Evolutionary conservation across 768 basidiomycete genomes (phyloP), one percentile per base, ranked within the genome.

Genomic region (Tricholoma sp.): DNA sequence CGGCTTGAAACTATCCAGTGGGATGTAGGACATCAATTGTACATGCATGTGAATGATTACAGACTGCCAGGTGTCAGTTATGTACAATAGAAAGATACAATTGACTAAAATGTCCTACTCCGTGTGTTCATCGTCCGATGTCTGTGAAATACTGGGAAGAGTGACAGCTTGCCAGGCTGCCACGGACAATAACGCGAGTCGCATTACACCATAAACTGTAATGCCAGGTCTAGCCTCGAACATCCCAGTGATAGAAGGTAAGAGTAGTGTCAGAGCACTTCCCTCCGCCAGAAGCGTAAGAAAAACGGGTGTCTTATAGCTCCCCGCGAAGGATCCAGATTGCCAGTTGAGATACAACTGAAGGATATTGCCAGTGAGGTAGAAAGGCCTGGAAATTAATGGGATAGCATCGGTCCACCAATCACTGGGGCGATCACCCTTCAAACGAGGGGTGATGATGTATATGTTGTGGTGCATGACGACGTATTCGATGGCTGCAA

Each of bases 271-370:
- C 2, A 57, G 39, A 17, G 20, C 33, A 0, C 50, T 9, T 12
- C 54, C 12, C 1, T 31, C 18, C 42, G 55, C 0, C 4, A 24
- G 34, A 13, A 62, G 36, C 8, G 4, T 28, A 13, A 57, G 39
- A 32, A 55, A 13, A 33, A 48, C 34, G 37, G 53, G 15, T 24
- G 57, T 4, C 37, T 60, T 61, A 34, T 64, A 67, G 5, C 56
- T 59, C 12, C 70, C 70, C 2, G 68, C 68, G 41, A 63, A 70
- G 8, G 60, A 56, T 20, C 53, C 52, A 2, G 60, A 57, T 24
- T 60, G 58, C 56, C 53, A 56, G 52, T 66, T 71, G 56, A 71
- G 50, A 44, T 61, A 42, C 15, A 68, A 47, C 54, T 70, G 68
- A 34, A 63, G 63, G 6, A 64, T 45, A 11, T 29, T 18, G 2